phyloP scores from a whole-genome alignment of 2,329 filamentous ascomycete genomes.

The Boeremia lycopersici region DNA sequence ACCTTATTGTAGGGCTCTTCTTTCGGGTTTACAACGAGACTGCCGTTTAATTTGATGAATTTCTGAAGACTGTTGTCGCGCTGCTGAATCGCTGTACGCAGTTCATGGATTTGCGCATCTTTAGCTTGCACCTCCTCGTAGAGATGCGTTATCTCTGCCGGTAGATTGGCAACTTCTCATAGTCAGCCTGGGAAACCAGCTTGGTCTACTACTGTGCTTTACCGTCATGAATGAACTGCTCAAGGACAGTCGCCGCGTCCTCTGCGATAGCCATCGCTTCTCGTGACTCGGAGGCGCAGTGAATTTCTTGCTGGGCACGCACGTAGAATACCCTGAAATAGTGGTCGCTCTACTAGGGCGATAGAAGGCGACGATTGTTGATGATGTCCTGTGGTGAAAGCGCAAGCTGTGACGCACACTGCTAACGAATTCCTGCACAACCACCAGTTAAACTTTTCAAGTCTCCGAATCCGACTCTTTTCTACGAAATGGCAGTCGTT shows the following conservation, averaged over 20 bases:
- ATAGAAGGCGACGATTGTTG: not conserved
- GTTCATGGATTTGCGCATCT: constrained; percentile 73
- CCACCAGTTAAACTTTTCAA: not conserved
- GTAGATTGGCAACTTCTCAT: constrained; percentile 70
- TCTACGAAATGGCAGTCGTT: not conserved
- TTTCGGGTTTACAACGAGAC: constrained; percentile 74
- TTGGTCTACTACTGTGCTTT: constrained; percentile 10
- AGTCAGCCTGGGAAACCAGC: constrained; percentile 14
- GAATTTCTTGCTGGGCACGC: not conserved
- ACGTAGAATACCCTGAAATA: not conserved
- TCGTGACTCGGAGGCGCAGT: not conserved
- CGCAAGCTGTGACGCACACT: not conserved
- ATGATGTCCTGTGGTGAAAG: not conserved
- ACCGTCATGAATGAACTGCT: constrained; percentile 77
- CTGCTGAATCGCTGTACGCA: constrained; percentile 70
- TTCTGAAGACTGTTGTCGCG: constrained; percentile 79
- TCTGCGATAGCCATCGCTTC: constrained; percentile 52
- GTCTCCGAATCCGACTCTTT: not conserved
- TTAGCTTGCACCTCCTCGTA: constrained; percentile 84
- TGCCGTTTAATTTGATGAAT: constrained; percentile 78
- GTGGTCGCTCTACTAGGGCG: not conserved
- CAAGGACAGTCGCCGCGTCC: constrained; percentile 72
- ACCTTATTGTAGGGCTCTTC: constrained; percentile 71
- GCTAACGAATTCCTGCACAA: too few species aligned
- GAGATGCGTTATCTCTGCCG: constrained; percentile 81